Evolutionary conservation across 805 yeast species (phyloP).

Genomic region (Saturnispora bothae): DNA sequence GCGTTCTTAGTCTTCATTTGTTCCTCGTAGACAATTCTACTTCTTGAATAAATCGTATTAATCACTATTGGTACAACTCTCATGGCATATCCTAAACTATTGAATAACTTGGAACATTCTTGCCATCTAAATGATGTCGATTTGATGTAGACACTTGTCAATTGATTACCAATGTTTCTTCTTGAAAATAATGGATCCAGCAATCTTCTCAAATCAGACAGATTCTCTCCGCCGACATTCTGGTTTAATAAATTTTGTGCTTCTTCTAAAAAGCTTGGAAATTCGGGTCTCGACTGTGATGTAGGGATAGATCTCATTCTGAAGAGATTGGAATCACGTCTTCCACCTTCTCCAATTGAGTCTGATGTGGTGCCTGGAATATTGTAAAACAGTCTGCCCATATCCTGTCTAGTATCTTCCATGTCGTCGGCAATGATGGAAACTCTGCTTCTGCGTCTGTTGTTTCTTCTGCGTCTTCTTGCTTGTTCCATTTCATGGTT

Average conservation of each 20-base stretch:
- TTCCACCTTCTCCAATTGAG: too few species aligned
- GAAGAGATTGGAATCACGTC: not conserved
- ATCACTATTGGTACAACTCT: constrained; percentile 36
- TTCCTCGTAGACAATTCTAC: constrained; percentile 31
- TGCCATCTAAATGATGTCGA: constrained; percentile 59
- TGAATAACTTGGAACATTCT: constrained; percentile 43
- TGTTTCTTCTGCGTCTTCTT: constrained; percentile 11
- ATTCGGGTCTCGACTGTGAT: constrained; percentile 4
- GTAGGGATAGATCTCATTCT: constrained; percentile 1
- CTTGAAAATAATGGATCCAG: constrained; percentile 12
- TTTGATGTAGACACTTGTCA: constrained; percentile 14
- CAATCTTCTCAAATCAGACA: constrained; percentile 10
- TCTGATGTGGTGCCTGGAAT: too few species aligned
- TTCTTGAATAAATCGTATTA: constrained; percentile 32
- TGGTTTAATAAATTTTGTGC: not conserved
- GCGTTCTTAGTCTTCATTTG: constrained; percentile 14
- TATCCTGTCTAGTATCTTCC: constrained; percentile 9
- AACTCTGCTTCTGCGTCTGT: constrained; percentile 10
- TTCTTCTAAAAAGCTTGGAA: constrained; percentile 6
- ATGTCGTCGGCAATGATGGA: constrained; percentile 18
- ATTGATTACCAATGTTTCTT: constrained; percentile 8
- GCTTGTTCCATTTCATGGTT: constrained; percentile 21
- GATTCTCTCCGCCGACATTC: not conserved
- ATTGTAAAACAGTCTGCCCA: not conserved
- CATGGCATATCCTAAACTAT: constrained; percentile 14